Percentiles rank a stretch among this genome's conserved stretches.
Evolutionary conservation across 2,329 filamentous ascomycete genomes (phyloP).

Genomic region (Fusarium duplospermum): DNA sequence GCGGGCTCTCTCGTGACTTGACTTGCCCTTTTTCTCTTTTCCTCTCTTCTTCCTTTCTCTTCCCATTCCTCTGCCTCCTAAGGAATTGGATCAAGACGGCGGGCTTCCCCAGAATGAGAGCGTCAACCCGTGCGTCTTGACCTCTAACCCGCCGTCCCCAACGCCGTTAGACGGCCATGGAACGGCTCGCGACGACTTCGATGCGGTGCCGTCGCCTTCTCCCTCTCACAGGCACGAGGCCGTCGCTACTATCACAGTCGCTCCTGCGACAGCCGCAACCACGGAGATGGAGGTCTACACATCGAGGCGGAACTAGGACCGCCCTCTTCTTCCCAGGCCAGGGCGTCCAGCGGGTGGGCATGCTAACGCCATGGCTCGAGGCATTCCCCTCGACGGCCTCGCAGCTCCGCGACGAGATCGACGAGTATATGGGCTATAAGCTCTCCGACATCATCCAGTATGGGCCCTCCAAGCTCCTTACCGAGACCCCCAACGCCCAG

Average conservation of each 20-base stretch:
- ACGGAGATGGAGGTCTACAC: slow-evolving; percentile 48
- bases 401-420: slow-evolving; percentile 87
- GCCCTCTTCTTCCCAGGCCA: slow-evolving; percentile 78
- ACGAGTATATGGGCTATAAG: slow-evolving; percentile 78
- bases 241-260: slow-evolving; percentile 1
- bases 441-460: slow-evolving; percentile 83
- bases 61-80: not conserved
- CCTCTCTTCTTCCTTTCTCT: not conserved
- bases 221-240: slow-evolving; percentile 15
- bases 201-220: slow-evolving; percentile 45
- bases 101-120: slow-evolving; percentile 32
- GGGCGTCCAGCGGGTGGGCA: slow-evolving; percentile 89
- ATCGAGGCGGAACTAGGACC: slow-evolving; percentile 58
- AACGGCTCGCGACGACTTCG: slow-evolving; percentile 44
- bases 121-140: slow-evolving; percentile 37
- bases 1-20: not conserved
- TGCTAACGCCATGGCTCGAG: slow-evolving; percentile 87
- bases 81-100: not conserved
- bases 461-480: slow-evolving; percentile 81
- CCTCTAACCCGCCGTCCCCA: slow-evolving; percentile 23
- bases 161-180: slow-evolving; percentile 48
- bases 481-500: slow-evolving; percentile 87
- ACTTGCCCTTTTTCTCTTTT: not conserved
- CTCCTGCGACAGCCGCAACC: slow-evolving; percentile 12
- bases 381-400: slow-evolving; percentile 83